Conservation (phyloP, 306 rosid genomes). For the Hippophae gyantsensis region DNA sequence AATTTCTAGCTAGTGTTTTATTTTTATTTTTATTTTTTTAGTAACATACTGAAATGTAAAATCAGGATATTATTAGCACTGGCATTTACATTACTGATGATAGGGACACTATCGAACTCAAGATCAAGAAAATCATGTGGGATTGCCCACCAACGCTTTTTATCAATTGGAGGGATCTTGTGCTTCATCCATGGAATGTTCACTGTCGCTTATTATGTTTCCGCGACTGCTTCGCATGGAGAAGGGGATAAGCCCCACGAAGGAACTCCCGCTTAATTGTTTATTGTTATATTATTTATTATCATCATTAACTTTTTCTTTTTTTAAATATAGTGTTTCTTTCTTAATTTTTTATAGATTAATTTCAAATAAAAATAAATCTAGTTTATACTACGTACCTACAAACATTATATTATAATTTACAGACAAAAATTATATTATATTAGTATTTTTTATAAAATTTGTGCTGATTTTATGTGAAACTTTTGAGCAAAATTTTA, state of each 20-base stretch:
- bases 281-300: background rate
- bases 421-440: no score
- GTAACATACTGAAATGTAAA: background rate
- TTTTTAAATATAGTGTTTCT: background rate
- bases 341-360: background rate
- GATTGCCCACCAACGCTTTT: conserved; percentile 39
- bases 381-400: no score
- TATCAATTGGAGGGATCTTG: conserved; percentile 65
- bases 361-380: no score
- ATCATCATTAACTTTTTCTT: background rate
- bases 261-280: background rate
- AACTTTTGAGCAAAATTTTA: no score
- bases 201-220: conserved; percentile 42
- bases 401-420: no score
- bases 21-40: no score
- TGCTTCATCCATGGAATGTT: conserved; percentile 72
- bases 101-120: conserved; percentile 52
- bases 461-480: no score
- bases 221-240: conserved; percentile 29
- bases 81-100: conserved; percentile 46
- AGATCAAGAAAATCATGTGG: conserved; percentile 56
- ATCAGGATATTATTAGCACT: conserved; percentile 43
- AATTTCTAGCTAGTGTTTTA: no score
- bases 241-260: conserved; percentile 25
- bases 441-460: no score